Evolutionary conservation across 768 basidiomycete species (phyloP).

Genomic region (Leccinum incarnatum): DNA sequence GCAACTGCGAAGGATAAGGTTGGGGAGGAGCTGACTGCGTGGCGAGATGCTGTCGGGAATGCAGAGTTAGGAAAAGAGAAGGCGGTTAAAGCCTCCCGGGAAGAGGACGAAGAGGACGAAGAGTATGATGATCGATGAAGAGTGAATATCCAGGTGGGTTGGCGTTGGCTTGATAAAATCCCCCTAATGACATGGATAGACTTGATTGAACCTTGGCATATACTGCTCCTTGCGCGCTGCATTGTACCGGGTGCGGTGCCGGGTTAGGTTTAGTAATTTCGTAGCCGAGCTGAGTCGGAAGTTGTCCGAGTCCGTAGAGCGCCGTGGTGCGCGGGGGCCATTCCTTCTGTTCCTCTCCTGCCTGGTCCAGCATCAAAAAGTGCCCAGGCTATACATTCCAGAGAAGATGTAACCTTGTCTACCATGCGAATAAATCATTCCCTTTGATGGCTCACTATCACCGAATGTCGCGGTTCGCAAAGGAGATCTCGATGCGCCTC

Average conservation of each 20-base stretch:
- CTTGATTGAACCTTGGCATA: not conserved
- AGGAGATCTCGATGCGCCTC: slow-evolving; percentile 37
- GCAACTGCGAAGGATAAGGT: slow-evolving; percentile 49
- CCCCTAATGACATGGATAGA: not conserved
- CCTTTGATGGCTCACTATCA: slow-evolving; percentile 54
- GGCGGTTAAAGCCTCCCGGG: slow-evolving; percentile 37
- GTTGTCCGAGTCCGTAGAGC: no score
- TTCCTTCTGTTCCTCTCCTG: no score
- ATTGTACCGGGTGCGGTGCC: not conserved
- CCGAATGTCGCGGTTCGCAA: slow-evolving; percentile 47
- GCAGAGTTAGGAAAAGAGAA: slow-evolving; percentile 61
- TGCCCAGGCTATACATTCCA: not conserved
- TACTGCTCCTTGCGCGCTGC: not conserved
- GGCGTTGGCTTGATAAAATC: not conserved
- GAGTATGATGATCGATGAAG: slow-evolving; percentile 34
- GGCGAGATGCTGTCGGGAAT: slow-evolving; percentile 73
- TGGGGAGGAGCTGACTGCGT: slow-evolving; percentile 68
- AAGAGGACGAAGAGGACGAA: slow-evolving; percentile 49
- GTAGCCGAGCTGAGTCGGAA: no score
- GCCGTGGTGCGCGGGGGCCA: no score
- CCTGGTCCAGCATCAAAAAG: no score
- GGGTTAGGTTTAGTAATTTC: no score
- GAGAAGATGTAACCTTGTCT: not conserved
- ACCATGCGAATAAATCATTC: slow-evolving; percentile 47
- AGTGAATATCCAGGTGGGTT: not conserved